Percentiles rank a stretch among this genome's conserved stretches.
Conservation (phyloP, 371 early-diverging fungal genomes). For the Caulochytrium protostelioides region DNA sequence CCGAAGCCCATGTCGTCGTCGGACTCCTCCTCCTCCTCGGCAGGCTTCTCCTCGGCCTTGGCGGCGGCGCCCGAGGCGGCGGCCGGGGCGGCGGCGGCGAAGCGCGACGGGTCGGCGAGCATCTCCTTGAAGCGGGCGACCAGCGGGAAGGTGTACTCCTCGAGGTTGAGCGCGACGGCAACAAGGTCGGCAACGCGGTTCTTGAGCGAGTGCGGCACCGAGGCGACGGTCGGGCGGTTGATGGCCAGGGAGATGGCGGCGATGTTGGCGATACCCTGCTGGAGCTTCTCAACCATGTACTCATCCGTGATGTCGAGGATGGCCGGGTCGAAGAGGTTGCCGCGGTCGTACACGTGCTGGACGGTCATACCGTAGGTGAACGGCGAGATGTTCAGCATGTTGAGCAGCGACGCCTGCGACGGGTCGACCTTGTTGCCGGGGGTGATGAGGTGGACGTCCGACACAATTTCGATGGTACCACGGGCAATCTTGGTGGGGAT, state of each 20-base stretch:
- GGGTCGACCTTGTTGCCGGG: slow-evolving; percentile 90
- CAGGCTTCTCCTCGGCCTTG: too few relatives aligned
- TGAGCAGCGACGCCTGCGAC: slow-evolving; percentile 95
- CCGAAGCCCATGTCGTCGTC: too few relatives aligned
- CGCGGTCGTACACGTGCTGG: slow-evolving; percentile 80
- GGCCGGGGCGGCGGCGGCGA: slow-evolving; percentile 11
- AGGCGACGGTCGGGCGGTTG: slow-evolving; percentile 83
- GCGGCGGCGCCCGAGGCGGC: slow-evolving; percentile 11
- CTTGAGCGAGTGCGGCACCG: slow-evolving; percentile 92
- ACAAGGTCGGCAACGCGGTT: slow-evolving; percentile 91
- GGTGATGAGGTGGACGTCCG: slow-evolving; percentile 79
- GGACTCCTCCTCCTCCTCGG: too few relatives aligned
- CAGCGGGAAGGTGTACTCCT: slow-evolving; percentile 70
- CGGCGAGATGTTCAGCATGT: slow-evolving; percentile 99
- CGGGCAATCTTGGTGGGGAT: slow-evolving; percentile 99
- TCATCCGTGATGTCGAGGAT: slow-evolving; percentile 87
- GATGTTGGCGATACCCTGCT: slow-evolving; percentile 60
- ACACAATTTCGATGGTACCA: slow-evolving; percentile 99
- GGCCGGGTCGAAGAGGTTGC: slow-evolving; percentile 69
- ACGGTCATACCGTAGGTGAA: slow-evolving; percentile 99
- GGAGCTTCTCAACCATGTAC: slow-evolving; percentile 52
- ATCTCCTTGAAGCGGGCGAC: slow-evolving; percentile 14
- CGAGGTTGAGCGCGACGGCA: slow-evolving; percentile 59
- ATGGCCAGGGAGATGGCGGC: slow-evolving; percentile 88
- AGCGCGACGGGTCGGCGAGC: slow-evolving; percentile 18